Evolutionary conservation across 2,329 filamentous ascomycete genomes (phyloP), one percentile per base, ranked within the genome.

Genomic region (Venturiaceae sp.): DNA sequence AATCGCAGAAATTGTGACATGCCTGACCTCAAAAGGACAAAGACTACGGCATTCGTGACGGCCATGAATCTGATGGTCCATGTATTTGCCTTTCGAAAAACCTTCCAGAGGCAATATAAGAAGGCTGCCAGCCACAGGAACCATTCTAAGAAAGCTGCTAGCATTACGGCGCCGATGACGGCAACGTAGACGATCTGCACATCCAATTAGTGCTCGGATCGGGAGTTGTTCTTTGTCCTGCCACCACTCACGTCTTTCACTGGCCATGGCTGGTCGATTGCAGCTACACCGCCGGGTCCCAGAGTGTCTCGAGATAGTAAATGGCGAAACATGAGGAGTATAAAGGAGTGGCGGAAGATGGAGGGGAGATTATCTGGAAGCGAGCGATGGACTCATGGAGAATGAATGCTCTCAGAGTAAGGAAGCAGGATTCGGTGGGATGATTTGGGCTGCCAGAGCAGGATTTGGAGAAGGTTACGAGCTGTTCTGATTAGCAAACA

Each of bases 91-190:
- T 97, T 97, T 63, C 83, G 78, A 66, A 87, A 96, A 32, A 92
- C 91, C 71, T 96, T 96, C 68, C 84, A 76, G 1, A 96, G 77
- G 69, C 92, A 97, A 73, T 96, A 97, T 62, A 94, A 69, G 69
- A 97, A 97, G 3, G 92, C 91, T n/a, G 87, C 84, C 41, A 97
- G 80, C 90, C 92, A 96, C 14, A 97, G 81, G 61, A 96, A 85
- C 91, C 94, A 97, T 75, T 97, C 92, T 8, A 97, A 77, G 32
- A 91, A 79, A 2, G 92, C 92, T 60, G 88, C 88, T 26, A 94
- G 66, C 85, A 96, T 90, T 54, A 96, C 78, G 6, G 86, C 72
- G 19, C 89, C 89, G 36, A 96, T 81, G 64, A 96, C 86, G 58
- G 85, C 77, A 8, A 92, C 86, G 70, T 95, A 96, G 59, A 92